A percentile compares a stretch with the other conserved stretches of the same genome.
These are phyloP conservation scores for Friedmanniomyces simplex DNA, from an alignment of 495 filamentous ascomycete species.

Conservation along the genomic window DNA sequence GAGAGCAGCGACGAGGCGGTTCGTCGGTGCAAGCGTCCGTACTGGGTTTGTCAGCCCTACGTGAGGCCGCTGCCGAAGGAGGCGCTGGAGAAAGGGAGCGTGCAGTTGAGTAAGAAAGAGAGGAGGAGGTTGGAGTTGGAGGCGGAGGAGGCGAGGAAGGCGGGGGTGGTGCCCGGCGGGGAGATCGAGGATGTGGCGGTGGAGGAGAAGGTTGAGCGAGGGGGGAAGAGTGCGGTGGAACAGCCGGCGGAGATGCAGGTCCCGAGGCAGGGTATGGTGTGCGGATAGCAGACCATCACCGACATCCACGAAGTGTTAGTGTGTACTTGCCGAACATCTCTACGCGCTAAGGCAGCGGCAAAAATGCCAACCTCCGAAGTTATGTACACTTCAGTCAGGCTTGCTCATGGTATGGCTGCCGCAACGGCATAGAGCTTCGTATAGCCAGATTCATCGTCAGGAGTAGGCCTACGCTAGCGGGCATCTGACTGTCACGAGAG, in stretches of 20 bases:
- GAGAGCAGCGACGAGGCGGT: constrained; percentile 56
- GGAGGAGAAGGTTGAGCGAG: constrained; percentile 21
- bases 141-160: constrained; percentile 27
- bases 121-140: constrained; percentile 28
- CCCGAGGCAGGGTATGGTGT: constrained; percentile 36
- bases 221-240: not conserved
- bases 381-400: too few relatives aligned
- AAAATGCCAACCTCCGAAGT: not conserved
- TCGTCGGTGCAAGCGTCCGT: constrained; percentile 63
- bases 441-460: too few relatives aligned
- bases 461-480: too few relatives aligned
- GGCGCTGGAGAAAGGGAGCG: constrained; percentile 67
- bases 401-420: too few relatives aligned
- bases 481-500: too few relatives aligned
- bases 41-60: constrained; percentile 90
- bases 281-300: constrained; percentile 24
- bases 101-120: constrained; percentile 54
- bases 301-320: not conserved
- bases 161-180: constrained; percentile 17
- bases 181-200: constrained; percentile 21
- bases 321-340: not conserved
- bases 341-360: not conserved
- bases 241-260: constrained; percentile 23
- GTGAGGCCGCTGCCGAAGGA: constrained; percentile 81
- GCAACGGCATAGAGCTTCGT: too few relatives aligned